Conservation (phyloP, 108 stramenopile species). For the Nitzschia sp. region DNA sequence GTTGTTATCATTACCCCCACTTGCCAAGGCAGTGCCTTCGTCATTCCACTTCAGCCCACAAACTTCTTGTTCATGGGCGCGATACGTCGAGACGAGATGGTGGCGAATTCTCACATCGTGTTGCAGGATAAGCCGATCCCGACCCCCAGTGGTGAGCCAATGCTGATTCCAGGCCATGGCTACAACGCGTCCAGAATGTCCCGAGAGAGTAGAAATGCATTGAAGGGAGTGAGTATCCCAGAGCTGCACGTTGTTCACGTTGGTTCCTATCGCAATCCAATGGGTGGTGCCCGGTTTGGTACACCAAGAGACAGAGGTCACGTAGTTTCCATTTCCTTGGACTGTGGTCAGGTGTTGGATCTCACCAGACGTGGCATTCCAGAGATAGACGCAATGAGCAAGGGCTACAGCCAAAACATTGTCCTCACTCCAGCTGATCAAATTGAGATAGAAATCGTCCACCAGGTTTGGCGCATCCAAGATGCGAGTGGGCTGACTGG, state of each 20-base stretch:
- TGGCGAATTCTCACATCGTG: conserved; percentile 90
- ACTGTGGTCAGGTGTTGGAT: conserved; percentile 90
- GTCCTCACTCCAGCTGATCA: conserved; percentile 90
- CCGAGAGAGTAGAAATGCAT: conserved; percentile 78
- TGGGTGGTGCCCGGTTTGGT: conserved; percentile 71
- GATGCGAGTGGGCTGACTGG: conserved; percentile 91
- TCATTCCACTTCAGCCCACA: conserved; percentile 71
- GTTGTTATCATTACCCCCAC: conserved; percentile 97
- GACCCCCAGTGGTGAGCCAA: conserved; percentile 82
- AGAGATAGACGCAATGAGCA: conserved; percentile 95
- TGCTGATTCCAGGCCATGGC: conserved; percentile 95
- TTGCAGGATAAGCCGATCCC: conserved; percentile 91
- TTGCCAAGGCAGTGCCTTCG: conserved; percentile 91
- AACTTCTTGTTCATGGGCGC: conserved; percentile 79
- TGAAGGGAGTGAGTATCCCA: conserved; percentile 78
- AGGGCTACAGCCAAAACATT: conserved; percentile 97
- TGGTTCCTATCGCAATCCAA: conserved; percentile 91
- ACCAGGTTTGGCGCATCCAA: conserved; percentile 98
- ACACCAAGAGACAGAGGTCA: conserved; percentile 95
- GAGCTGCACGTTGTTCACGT: conserved; percentile 66
- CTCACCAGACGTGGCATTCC: conserved; percentile 94
- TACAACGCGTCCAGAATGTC: conserved; percentile 92
- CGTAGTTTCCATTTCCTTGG: conserved; percentile 87
- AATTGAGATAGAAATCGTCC: conserved; percentile 99
- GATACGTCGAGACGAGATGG: conserved; percentile 60